Base-by-base conservation (phyloP, 1,284 basidiomycete genomes). In the Trichosporon sp. region DNA sequence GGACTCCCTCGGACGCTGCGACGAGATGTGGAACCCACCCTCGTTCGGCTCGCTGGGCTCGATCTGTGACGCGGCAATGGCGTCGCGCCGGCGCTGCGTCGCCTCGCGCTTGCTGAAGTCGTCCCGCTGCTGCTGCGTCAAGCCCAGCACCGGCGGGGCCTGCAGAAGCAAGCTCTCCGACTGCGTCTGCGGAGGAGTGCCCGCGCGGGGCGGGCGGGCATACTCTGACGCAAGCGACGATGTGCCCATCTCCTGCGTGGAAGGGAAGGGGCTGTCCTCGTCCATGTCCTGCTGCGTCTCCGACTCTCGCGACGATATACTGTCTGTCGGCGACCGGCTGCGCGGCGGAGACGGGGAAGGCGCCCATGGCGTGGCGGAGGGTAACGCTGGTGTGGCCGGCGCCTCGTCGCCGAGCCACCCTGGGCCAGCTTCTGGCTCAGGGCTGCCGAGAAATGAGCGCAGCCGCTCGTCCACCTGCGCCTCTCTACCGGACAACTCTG, bases 161-260 rank as follows among this genome's bases (percentile, higher is more conserved):
- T 70, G 73, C 0, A 38, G 68, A 0, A 74, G 68, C 6, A 70
- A 60, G 2, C 15, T 62, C 21, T 2, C 62, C 62, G 21, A 21
- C 58, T 62, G 23, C 1, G n/a, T 29, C 29, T 12, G 38, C 2
- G n/a, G 29, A 2, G 64, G 60, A 12, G 65, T 42, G 27, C 56
- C 64, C 7, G 67, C 29, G 0, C 68, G 67, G 1, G 64, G 63
- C 0, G 71, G 67, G 18, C 75, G 72, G 0, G 67, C 51, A 29
- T 75, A 81, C 64, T 71, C 56, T 3, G 62, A 58, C 1, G 76
- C 78, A 1, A 81, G 71, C 1, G 63, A 42, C 1, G 79, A 80
- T 31, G 74, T 73, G n/a, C 78, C 78, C 21, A 81, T 63, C 3
- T 79, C 77, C 62, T 81, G 79, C n/a, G 80, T 81, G 1, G 71